Evolutionary conservation across 805 yeast genomes (phyloP).

Genomic region (Kurtzmaniella fragi): DNA sequence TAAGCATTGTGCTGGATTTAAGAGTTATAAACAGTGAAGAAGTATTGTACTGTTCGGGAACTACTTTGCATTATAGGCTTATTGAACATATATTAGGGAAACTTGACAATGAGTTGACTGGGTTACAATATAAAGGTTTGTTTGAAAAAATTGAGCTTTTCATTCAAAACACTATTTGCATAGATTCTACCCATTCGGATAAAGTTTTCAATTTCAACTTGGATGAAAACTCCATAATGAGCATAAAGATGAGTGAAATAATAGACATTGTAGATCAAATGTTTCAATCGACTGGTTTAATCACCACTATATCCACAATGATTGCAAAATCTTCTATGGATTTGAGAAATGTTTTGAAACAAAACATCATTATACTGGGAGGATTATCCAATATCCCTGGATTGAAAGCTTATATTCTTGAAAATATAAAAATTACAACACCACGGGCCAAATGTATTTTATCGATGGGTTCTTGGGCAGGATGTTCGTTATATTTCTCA

Average conservation of each 20-base stretch:
- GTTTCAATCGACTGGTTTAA: not conserved
- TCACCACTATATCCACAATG: conserved; percentile 2
- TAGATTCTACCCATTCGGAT: conserved; percentile 2
- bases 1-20: conserved; percentile 20
- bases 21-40: conserved; percentile 9
- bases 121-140: conserved; percentile 7
- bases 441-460: conserved; percentile 5
- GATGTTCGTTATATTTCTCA: conserved; percentile 25
- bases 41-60: conserved; percentile 8
- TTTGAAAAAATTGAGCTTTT: conserved; percentile 16
- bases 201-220: not conserved
- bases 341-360: conserved; percentile 9
- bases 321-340: conserved; percentile 15
- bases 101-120: conserved; percentile 5
- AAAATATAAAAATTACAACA: conserved; percentile 6
- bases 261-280: too few relatives aligned
- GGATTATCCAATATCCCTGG: conserved; percentile 19
- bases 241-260: not conserved
- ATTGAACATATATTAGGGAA: conserved; percentile 4
- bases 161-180: conserved; percentile 9
- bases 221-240: not conserved
- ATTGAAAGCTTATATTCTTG: conserved; percentile 12
- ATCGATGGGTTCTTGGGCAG: conserved; percentile 28
- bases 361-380: conserved; percentile 21
- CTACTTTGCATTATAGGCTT: conserved; percentile 14